phyloP scores from a whole-genome alignment of 1,139 yeast species.

The Nadsonia commutata region DNA sequence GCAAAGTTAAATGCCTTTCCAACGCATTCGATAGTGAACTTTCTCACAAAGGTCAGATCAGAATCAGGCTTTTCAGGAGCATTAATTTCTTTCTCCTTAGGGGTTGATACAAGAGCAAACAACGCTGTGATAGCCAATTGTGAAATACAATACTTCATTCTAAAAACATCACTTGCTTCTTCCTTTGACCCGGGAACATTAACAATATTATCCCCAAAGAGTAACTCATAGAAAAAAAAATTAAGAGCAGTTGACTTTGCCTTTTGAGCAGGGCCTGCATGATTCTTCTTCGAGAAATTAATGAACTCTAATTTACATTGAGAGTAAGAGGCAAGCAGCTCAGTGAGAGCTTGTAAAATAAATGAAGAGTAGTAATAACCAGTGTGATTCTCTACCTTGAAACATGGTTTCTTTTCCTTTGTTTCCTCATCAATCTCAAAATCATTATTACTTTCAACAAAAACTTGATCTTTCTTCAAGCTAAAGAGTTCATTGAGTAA shows the following conservation, averaged over 20 bases:
- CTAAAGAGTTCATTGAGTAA: constrained; percentile 52
- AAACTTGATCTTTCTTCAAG: constrained; percentile 19
- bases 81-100: constrained; percentile 29
- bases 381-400: constrained; percentile 24
- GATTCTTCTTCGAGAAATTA: constrained; percentile 48
- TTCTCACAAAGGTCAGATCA: constrained; percentile 58
- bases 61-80: constrained; percentile 32
- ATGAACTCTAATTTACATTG: constrained; percentile 71
- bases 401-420: constrained; percentile 12
- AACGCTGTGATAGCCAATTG: constrained; percentile 32
- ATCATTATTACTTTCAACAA: constrained; percentile 13
- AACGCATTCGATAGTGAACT: constrained; percentile 59
- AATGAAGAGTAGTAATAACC: constrained; percentile 54
- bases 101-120: constrained; percentile 34
- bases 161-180: constrained; percentile 9
- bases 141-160: constrained; percentile 29
- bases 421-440: constrained; percentile 13
- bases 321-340: constrained; percentile 63
- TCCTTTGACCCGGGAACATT: constrained; percentile 7
- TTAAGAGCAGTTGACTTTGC: constrained; percentile 70
- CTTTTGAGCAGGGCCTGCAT: constrained; percentile 21
- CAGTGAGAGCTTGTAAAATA: constrained; percentile 53
- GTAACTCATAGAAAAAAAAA: constrained; percentile 58
- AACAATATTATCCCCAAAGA: constrained; percentile 38
- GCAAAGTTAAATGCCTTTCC: constrained; percentile 45